phyloP scores from a whole-genome alignment of 1,284 basidiomycete genomes.

The Sanghuangporus baumii region DNA sequence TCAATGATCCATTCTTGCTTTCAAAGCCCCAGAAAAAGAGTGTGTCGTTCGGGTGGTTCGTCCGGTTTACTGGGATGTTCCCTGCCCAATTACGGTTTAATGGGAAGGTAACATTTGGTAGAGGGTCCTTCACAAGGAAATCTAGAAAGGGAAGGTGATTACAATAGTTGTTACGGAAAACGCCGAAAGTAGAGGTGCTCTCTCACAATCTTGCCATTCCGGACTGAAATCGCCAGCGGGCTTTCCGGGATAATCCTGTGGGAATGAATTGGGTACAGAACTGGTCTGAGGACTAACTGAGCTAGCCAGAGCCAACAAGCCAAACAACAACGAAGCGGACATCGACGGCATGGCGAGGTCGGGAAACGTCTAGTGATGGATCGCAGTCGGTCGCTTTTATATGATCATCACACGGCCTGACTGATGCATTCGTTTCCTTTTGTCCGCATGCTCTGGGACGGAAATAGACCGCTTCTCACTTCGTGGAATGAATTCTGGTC shows the following conservation, averaged over 20 bases:
- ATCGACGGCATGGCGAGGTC: constrained; percentile 24
- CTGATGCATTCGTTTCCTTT: neutral
- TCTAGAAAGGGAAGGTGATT: constrained; percentile 9
- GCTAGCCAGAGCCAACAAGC: constrained; percentile 16
- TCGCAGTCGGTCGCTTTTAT: neutral
- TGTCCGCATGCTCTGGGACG: neutral
- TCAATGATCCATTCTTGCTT: constrained; percentile 53
- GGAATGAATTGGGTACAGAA: constrained; percentile 34
- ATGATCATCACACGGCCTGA: neutral
- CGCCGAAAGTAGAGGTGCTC: neutral
- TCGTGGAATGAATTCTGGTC: neutral
- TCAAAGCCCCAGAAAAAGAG: constrained; percentile 73
- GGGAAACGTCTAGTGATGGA: neutral
- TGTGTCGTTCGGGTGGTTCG: constrained; percentile 63
- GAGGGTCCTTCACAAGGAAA: constrained; percentile 46
- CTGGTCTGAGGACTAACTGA: constrained; percentile 9
- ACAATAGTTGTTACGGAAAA: neutral
- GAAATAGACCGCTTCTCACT: neutral
- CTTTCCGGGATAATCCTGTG: constrained; percentile 47
- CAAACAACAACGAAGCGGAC: constrained; percentile 1
- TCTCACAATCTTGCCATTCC: constrained; percentile 59
- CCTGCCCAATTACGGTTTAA: constrained; percentile 57
- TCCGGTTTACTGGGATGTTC: constrained; percentile 58
- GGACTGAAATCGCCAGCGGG: constrained; percentile 48
- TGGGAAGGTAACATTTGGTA: constrained; percentile 61